A percentile compares a stretch with the other conserved stretches of the same genome.
Evolutionary conservation across 2,329 filamentous ascomycete genomes (phyloP).

Genomic region (Fusarium napiforme): DNA sequence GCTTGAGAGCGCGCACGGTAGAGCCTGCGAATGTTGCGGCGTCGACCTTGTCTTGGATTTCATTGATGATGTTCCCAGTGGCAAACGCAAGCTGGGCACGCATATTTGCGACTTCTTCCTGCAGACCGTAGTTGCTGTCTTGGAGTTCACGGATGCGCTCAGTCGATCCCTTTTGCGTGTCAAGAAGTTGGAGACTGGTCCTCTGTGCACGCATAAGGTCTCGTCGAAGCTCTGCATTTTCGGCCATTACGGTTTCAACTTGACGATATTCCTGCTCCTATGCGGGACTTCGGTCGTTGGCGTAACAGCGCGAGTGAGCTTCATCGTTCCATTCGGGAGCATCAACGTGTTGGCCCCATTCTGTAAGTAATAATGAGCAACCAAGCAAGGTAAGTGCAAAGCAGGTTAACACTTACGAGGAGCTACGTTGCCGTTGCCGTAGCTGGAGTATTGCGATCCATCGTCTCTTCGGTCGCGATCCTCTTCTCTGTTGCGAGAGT

Average conservation of each 20-base stretch:
- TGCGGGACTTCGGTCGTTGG: neutral
- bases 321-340: neutral
- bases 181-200: neutral
- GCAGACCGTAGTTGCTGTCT: neutral
- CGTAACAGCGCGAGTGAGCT: neutral
- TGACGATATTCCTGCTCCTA: neutral
- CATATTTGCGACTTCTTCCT: neutral
- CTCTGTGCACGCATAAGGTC: fast-evolving
- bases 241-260: neutral
- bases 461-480: fast-evolving
- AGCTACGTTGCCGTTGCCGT: neutral
- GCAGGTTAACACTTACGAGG: neutral
- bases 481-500: too few species aligned
- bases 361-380: neutral
- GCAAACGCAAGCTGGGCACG: neutral
- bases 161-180: neutral
- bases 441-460: neutral
- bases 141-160: neutral
- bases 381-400: neutral
- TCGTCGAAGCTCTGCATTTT: neutral
- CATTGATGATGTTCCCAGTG: fast-evolving
- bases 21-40: fast-evolving
- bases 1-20: fast-evolving
- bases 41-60: neutral
- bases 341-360: neutral